Conservation (phyloP, 192 early-diverging fungal genomes). For the Coemansia sp. region DNA sequence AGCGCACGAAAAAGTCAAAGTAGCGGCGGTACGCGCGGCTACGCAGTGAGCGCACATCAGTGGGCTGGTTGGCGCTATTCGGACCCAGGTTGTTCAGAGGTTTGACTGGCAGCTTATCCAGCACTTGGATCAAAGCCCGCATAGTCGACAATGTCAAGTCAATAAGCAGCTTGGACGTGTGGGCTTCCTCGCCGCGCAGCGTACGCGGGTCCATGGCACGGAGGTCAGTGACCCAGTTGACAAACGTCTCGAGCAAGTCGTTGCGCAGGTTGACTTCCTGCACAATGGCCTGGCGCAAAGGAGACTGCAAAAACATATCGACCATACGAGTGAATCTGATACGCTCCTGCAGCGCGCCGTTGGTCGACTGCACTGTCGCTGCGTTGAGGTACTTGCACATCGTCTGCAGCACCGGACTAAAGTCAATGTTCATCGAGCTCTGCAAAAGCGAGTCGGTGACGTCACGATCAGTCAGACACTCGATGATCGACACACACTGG, state of each 20-base stretch:
- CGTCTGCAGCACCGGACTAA: slow-evolving; percentile 49
- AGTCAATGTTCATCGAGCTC: slow-evolving; percentile 52
- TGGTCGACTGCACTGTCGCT: slow-evolving; percentile 32
- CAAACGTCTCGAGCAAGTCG: slow-evolving; percentile 55
- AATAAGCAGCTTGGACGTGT: slow-evolving; percentile 46
- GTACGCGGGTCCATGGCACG: slow-evolving; percentile 57
- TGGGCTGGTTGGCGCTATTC: slow-evolving; percentile 25
- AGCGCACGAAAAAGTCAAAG: slow-evolving; percentile 60
- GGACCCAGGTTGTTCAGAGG: slow-evolving; percentile 36
- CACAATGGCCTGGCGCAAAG: slow-evolving; percentile 50
- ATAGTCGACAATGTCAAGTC: slow-evolving; percentile 50
- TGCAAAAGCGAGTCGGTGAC: slow-evolving; percentile 45
- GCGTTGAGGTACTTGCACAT: slow-evolving; percentile 56
- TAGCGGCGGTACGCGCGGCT: slow-evolving; percentile 53
- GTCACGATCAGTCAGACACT: slow-evolving; percentile 50
- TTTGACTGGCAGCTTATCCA: slow-evolving; percentile 56
- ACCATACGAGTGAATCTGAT: slow-evolving; percentile 52
- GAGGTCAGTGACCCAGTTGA: slow-evolving; percentile 58
- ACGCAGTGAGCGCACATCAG: slow-evolving; percentile 49
- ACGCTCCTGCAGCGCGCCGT: slow-evolving; percentile 51
- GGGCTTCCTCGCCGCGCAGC: slow-evolving; percentile 43
- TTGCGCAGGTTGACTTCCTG: slow-evolving; percentile 58
- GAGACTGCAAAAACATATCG: slow-evolving; percentile 51
- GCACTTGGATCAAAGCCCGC: slow-evolving; percentile 47
- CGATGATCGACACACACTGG: slow-evolving; percentile 56